Evolutionary conservation across 176 grass and related monocot species (phyloP), one percentile per base, ranked within the genome.

Genomic region (Oryza australiensis): DNA sequence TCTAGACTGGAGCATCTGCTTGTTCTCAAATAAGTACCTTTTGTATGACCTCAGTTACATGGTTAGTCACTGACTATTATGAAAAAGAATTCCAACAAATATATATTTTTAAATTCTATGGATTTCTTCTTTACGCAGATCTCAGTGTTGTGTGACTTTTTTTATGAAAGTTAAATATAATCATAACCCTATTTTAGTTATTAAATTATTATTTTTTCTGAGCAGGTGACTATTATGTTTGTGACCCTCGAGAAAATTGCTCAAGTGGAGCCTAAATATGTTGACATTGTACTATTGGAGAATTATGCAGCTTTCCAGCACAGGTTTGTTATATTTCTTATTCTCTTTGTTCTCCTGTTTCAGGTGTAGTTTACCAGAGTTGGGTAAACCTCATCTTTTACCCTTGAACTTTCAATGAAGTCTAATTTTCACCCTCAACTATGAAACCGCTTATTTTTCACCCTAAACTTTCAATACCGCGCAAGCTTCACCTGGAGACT

Each of bases 261-360:
- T 89, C 95, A 95, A 85, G 77, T 91, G 70, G 92, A 98, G 30
- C 89, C 92, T 26, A 95, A 98, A 80, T 95, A 98, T 85, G 77
- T 76, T 76, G 95, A 98, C 72, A 95, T 98, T 83, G 87, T 95
- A 77, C 92, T 93, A 43, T 82, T 98, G 32, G 92, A 95, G 83
- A 98, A 98, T 76, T 95, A 98, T 72, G 95, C 95, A 72, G 92
- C 95, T 70, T 98, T 98, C 30, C 92, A 98, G 66, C 91, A 98
- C 88, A 96, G 90, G 94, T 93, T 66, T 12, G 20, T 1, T 70
- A 7, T 60, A 24, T 32, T 24, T 24, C 43, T 65, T 15, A 38
- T 10, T 24, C 60, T 64, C 23, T 23, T 59, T 23, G 72, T 46
- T 15, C 28, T 32, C 48, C 35, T 45, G 42, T 27, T 55, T 2